phyloP scores from a whole-genome alignment of 1,139 yeast genomes.

The Saccharomycopsis hybrid region DNA sequence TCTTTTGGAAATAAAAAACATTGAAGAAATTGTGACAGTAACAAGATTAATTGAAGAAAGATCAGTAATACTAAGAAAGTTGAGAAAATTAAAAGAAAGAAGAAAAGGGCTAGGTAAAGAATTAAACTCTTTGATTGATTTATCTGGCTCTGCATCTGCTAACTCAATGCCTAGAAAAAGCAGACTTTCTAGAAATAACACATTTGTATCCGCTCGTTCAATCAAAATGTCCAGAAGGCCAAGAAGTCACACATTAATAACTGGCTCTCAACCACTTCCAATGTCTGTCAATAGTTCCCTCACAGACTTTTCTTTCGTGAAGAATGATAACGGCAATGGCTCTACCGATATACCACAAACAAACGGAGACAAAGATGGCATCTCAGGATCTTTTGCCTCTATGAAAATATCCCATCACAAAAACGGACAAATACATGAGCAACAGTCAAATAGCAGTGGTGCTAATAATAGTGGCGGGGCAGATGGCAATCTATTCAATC shows the following conservation, averaged over 20 bases:
- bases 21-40: conserved; percentile 57
- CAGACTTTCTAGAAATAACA: neutral
- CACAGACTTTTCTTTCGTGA: neutral
- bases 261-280: conserved; percentile 83
- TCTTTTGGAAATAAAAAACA: conserved; percentile 73
- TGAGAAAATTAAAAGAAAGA: conserved; percentile 2
- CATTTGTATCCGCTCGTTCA: conserved; percentile 1
- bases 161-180: conserved; percentile 4
- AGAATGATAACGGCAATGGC: neutral
- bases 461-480: too few species aligned
- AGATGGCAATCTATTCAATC: too few species aligned
- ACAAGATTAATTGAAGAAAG: conserved; percentile 42
- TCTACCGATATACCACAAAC: too few species aligned
- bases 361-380: neutral
- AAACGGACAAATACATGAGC: neutral
- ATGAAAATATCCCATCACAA: conserved; percentile 24
- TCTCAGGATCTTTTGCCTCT: conserved; percentile 25
- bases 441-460: neutral
- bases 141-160: neutral
- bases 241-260: conserved; percentile 34
- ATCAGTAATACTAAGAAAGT: conserved; percentile 2
- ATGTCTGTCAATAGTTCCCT: conserved; percentile 48
- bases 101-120: neutral
- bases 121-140: neutral
- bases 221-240: conserved; percentile 4